Percentiles rank a stretch among this genome's conserved stretches.
phyloP scores from a whole-genome alignment of 495 filamentous ascomycete genomes.

The Recurvomyces mirabilis region DNA sequence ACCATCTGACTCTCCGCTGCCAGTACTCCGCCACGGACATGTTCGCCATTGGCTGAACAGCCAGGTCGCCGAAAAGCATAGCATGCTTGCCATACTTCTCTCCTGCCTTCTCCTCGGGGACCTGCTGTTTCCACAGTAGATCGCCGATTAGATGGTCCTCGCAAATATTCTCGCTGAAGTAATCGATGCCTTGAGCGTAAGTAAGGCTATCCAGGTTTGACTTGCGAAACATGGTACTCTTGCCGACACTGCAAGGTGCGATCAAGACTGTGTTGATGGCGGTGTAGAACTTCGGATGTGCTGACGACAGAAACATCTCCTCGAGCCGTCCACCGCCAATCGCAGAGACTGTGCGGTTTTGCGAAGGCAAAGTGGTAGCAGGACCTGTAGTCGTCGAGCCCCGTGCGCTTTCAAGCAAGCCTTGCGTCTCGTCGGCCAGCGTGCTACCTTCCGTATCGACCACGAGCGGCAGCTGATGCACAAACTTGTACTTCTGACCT shows the following conservation, averaged over 20 bases:
- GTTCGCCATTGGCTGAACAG: conserved; percentile 75
- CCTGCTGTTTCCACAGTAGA: conserved; percentile 60
- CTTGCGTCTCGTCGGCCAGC: background rate
- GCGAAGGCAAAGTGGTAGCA: background rate
- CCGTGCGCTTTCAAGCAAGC: conserved; percentile 8
- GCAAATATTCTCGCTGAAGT: conserved; percentile 91
- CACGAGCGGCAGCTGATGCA: conserved; percentile 84
- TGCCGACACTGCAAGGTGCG: conserved; percentile 90
- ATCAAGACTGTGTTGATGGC: conserved; percentile 89
- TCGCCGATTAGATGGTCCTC: conserved; percentile 96
- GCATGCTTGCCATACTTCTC: conserved; percentile 60
- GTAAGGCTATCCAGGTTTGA: conserved; percentile 80
- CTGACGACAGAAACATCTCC: conserved; percentile 84
- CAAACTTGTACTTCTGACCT: conserved; percentile 69
- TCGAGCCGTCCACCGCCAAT: conserved; percentile 75
- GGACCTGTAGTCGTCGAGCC: background rate
- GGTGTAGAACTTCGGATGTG: conserved; percentile 96
- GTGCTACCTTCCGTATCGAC: conserved; percentile 43
- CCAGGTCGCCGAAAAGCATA: conserved; percentile 72
- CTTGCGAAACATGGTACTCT: conserved; percentile 95
- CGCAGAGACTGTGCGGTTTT: conserved; percentile 18
- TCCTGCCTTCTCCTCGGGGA: conserved; percentile 35
- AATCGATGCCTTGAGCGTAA: conserved; percentile 61
- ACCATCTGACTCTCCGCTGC: conserved; percentile 76
- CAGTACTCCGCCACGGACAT: conserved; percentile 74